Conservation (phyloP, 306 rosid genomes). For the Vachellia collinsii region DNA sequence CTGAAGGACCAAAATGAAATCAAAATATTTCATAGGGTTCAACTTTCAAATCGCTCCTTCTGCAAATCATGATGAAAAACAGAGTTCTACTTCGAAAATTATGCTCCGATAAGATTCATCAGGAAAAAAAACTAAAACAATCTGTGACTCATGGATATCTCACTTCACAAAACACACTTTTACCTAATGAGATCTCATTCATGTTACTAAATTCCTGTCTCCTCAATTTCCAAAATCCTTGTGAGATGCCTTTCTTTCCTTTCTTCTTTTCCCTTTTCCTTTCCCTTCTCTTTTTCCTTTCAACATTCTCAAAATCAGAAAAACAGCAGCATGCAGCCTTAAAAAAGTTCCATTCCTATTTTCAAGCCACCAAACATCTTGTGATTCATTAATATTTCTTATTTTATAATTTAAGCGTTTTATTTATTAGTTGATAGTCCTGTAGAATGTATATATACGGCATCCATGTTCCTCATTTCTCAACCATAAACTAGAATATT, state of each 20-base stretch:
- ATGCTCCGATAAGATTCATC: background rate
- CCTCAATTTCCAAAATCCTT: background rate
- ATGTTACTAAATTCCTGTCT: background rate
- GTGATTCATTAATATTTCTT: background rate
- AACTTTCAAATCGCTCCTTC: background rate
- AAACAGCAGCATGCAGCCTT: constrained; percentile 5
- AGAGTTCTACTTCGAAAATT: background rate
- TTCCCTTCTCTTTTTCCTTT: background rate
- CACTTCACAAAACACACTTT: background rate
- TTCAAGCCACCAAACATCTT: background rate
- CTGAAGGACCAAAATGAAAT: background rate
- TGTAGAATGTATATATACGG: background rate
- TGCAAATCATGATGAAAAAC: background rate
- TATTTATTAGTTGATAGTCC: background rate
- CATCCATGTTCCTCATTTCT: too few relatives aligned
- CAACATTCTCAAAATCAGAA: constrained; percentile 10
- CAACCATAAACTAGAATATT: too few relatives aligned
- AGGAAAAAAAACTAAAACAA: background rate
- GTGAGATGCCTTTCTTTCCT: background rate
- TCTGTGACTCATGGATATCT: background rate
- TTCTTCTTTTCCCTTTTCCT: background rate
- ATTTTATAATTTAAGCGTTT: background rate
- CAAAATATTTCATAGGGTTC: background rate
- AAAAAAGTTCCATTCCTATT: background rate
- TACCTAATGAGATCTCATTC: background rate